Base-by-base conservation (phyloP, 306 rosid genomes). In the Abrus pulchellus region DNA sequence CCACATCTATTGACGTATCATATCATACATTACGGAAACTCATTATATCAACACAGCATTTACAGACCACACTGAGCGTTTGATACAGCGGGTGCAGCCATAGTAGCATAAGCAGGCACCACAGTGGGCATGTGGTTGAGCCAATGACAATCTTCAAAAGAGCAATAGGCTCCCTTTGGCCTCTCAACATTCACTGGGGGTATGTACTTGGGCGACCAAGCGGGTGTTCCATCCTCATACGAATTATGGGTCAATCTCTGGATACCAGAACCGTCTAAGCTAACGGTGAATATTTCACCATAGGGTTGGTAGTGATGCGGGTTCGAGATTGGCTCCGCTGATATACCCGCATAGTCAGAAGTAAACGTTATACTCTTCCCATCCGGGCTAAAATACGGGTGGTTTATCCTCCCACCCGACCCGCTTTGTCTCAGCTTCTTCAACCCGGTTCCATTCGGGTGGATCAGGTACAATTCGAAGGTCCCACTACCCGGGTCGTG, bases 321-420 rank as follows among this genome's bases (percentile, higher is more conserved):
- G 82, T 89, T 90, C 0, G 97, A 94, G 40, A 94, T 91, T 12
- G 99, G 99, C 82, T 94, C 97, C 0, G 95, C 97, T 1, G 99
- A 93, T 55, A 94, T 73, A 0, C 88, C 97, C 0, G 89, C 85
- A n/a, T 87, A 91, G 54, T 94, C 97, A 5, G 97, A 82, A 0
- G 99, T 86, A 36, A 94, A 91, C 10, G 79, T 88, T 7, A 94
- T 0, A 2, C 83, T 84, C 81, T 93, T 86, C 47, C 91, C 89
- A 68, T 90, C 97, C 0, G 99, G 95, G 45, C 95, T 90, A 63
- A 93, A 94, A 75, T 57, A 72, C 33, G 97, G 97, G 86, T 92
- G 97, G 86, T 91, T 92, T 0, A 92, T 76, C 72, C 94, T 84
- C 29, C 97, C 99, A 2, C 83, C 83, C 27, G 81, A 82, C 50